Conservation (phyloP, 352 stramenopile genomes). For the Plasmopara viticola region DNA sequence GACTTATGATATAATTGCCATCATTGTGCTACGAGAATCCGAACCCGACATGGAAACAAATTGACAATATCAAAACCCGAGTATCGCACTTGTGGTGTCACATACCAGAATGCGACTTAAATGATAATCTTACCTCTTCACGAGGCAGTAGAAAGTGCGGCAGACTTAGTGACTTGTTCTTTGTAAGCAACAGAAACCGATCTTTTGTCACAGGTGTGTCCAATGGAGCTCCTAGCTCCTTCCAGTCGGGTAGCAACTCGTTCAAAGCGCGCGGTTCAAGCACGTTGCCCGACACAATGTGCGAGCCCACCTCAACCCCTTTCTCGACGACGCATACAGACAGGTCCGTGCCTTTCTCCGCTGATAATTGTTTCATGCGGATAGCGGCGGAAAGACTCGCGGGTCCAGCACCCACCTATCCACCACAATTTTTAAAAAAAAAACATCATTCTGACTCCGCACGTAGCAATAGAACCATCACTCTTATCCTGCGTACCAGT, state of each 20-base stretch:
- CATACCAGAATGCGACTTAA: background rate
- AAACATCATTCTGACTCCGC: slow-evolving; percentile 6
- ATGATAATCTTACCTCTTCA: slow-evolving; percentile 61
- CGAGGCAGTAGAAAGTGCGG: slow-evolving; percentile 91
- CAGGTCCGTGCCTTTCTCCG: slow-evolving; percentile 90
- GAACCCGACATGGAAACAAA: slow-evolving; percentile 13
- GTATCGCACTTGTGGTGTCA: background rate
- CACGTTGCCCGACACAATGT: slow-evolving; percentile 97
- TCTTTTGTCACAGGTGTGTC: slow-evolving; percentile 93
- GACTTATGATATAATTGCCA: slow-evolving; percentile 97
- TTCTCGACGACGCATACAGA: slow-evolving; percentile 95
- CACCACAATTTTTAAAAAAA: background rate
- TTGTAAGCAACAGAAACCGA: slow-evolving; percentile 89
- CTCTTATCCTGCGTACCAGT: slow-evolving; percentile 74
- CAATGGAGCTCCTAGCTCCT: slow-evolving; percentile 84
- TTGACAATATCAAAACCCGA: slow-evolving; percentile 3
- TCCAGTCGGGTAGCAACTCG: slow-evolving; percentile 95
- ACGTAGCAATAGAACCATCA: slow-evolving; percentile 14
- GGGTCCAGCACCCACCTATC: slow-evolving; percentile 67
- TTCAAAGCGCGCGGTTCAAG: slow-evolving; percentile 96
- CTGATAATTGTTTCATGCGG: slow-evolving; percentile 95
- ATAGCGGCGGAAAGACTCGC: slow-evolving; percentile 95
- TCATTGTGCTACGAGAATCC: slow-evolving; percentile 89
- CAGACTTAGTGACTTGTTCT: slow-evolving; percentile 82
- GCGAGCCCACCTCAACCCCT: slow-evolving; percentile 93